Conservation (phyloP, 164 flowering plant genomes). For the Warburgia ugandensis region DNA sequence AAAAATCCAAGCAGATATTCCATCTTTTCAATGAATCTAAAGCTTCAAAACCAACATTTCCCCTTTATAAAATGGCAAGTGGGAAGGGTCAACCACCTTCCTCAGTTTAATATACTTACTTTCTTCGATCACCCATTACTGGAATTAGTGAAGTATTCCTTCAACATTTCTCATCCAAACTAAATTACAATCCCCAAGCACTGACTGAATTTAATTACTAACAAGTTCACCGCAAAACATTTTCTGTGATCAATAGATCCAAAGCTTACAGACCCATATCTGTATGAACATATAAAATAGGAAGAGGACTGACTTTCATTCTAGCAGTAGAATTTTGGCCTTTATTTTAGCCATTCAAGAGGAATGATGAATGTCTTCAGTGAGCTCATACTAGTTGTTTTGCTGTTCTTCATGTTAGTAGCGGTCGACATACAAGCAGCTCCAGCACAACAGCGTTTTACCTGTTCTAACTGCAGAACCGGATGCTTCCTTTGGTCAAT, state of each 20-base stretch:
- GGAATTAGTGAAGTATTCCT: too few species aligned
- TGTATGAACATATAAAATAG: background rate
- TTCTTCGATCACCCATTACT: too few species aligned
- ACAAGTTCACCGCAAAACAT: background rate
- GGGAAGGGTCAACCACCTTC: background rate
- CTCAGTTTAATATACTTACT: background rate
- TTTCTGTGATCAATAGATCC: background rate
- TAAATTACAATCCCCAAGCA: background rate
- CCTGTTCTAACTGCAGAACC: conserved; percentile 13
- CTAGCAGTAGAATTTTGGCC: conserved; percentile 19
- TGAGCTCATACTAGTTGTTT: background rate
- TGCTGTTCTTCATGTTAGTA: conserved; percentile 9
- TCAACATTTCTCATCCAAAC: background rate
- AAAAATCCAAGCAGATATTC: too few species aligned
- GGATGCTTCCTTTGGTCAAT: conserved; percentile 20
- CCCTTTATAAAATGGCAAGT: background rate
- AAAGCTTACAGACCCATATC: background rate
- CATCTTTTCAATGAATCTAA: too few species aligned
- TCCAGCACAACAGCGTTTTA: conserved; percentile 6
- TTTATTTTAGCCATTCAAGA: conserved; percentile 35
- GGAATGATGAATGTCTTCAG: background rate
- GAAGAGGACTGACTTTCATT: background rate
- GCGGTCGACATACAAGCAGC: conserved; percentile 7
- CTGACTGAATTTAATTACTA: conserved; percentile 4
- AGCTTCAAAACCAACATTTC: too few species aligned